Evolutionary conservation across 805 yeast species (phyloP).

Genomic region (Candida xyloterini): DNA sequence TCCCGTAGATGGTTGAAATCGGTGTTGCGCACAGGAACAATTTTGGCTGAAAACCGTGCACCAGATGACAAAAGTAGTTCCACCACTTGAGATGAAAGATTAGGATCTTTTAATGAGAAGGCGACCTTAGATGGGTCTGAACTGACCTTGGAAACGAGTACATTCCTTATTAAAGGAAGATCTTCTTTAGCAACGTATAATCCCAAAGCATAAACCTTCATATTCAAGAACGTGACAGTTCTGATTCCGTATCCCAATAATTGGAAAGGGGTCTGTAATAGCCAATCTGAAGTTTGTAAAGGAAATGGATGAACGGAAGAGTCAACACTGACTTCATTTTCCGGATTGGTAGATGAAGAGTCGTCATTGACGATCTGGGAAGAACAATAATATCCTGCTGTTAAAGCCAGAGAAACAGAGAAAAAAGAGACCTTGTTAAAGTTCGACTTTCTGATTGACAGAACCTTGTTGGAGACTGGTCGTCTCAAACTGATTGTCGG

Average conservation of each 20-base stretch:
- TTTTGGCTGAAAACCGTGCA: slow-evolving; percentile 65
- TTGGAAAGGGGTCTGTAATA: slow-evolving; percentile 36
- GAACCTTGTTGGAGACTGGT: background rate
- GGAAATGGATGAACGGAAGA: slow-evolving; percentile 31
- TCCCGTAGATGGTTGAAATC: slow-evolving; percentile 88
- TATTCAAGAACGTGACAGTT: slow-evolving; percentile 73
- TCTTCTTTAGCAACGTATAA: slow-evolving; percentile 71
- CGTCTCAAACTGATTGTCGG: background rate
- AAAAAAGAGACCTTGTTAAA: background rate
- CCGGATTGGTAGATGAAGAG: background rate
- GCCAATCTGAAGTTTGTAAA: slow-evolving; percentile 15
- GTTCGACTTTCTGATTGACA: background rate
- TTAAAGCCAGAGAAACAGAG: background rate
- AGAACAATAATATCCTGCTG: background rate
- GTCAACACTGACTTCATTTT: slow-evolving; percentile 17
- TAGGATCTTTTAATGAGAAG: slow-evolving; percentile 48
- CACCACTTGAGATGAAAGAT: slow-evolving; percentile 50
- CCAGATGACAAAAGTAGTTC: slow-evolving; percentile 55
- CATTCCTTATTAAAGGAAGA: slow-evolving; percentile 33
- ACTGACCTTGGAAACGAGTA: background rate
- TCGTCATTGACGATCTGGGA: background rate
- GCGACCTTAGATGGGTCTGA: slow-evolving; percentile 30
- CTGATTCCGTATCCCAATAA: slow-evolving; percentile 80
- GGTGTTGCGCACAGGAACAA: slow-evolving; percentile 85
- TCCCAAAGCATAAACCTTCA: slow-evolving; percentile 87